phyloP scores from a whole-genome alignment of 176 grass and related monocot species.

The Elymus sibiricus region DNA sequence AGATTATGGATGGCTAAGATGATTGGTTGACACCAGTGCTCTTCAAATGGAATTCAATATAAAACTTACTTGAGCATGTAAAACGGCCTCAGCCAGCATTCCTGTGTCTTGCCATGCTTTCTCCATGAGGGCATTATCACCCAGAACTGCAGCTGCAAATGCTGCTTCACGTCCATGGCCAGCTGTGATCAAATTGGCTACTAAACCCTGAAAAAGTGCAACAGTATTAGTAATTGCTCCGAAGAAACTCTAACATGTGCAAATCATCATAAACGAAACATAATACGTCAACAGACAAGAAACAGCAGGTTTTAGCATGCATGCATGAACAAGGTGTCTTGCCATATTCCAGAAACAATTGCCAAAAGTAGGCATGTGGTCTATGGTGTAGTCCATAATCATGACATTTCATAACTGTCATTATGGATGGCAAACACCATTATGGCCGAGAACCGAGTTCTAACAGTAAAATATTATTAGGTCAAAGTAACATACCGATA shows the following conservation, averaged over 20 bases:
- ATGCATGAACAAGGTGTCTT: constrained; percentile 16
- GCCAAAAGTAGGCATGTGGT: not conserved
- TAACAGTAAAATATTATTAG: constrained; percentile 19
- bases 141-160: constrained; percentile 92
- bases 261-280: constrained; percentile 1
- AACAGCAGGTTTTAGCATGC: constrained; percentile 17
- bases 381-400: not conserved
- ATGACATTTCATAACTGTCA: not conserved
- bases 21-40: not conserved
- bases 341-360: constrained; percentile 10
- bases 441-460: constrained; percentile 11
- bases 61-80: constrained; percentile 90
- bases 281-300: not conserved
- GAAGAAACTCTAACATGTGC: not conserved
- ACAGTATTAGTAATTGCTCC: constrained; percentile 7
- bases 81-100: constrained; percentile 91
- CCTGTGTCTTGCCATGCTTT: constrained; percentile 99
- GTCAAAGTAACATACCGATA: constrained; percentile 69
- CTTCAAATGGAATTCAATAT: constrained; percentile 13
- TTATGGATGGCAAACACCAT: constrained; percentile 9
- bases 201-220: constrained; percentile 59
- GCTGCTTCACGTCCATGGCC: constrained; percentile 95
- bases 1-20: not conserved
- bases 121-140: constrained; percentile 96
- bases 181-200: constrained; percentile 81